A percentile compares a stretch with the other conserved stretches of the same genome.
Conservation (phyloP, 176 grass and related monocot genomes). For the Panicum miliaceum region DNA sequence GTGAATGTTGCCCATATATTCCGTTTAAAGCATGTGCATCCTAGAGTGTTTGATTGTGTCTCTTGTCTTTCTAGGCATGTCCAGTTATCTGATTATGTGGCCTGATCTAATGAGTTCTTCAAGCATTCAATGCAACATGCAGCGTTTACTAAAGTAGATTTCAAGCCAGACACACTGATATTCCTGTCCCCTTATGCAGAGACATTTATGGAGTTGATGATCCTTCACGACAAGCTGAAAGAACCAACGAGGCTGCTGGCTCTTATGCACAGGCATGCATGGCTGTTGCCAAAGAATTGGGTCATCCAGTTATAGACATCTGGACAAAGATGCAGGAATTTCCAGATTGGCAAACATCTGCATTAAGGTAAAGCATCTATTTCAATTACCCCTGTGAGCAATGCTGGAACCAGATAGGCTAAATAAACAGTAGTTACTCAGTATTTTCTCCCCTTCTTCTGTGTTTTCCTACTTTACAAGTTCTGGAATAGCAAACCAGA, state of each 20-base stretch:
- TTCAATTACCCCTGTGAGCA: neutral
- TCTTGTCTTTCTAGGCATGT: neutral
- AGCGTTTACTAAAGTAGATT: constrained; percentile 28
- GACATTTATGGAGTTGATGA: constrained; percentile 57
- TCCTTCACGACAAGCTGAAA: constrained; percentile 61
- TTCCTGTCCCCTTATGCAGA: constrained; percentile 38
- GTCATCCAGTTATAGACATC: constrained; percentile 72
- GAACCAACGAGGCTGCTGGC: constrained; percentile 88
- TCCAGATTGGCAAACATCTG: constrained; percentile 72
- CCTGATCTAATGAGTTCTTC: neutral
- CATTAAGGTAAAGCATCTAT: constrained; percentile 53
- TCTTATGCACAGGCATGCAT: constrained; percentile 78
- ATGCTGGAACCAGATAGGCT: neutral
- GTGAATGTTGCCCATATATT: neutral
- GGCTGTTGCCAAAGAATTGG: constrained; percentile 68
- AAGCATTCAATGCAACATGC: neutral
- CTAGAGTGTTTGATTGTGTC: neutral
- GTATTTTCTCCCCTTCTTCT: neutral
- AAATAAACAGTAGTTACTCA: neutral
- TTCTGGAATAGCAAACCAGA: neutral
- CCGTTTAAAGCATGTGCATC: neutral
- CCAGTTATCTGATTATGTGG: neutral
- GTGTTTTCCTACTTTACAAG: neutral
- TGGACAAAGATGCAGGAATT: constrained; percentile 81
- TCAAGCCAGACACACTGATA: neutral